A percentile compares a stretch with the other conserved stretches of the same genome.
Evolutionary conservation across 1,284 basidiomycete species (phyloP).

Genomic region (Schizopora paradoxa): DNA sequence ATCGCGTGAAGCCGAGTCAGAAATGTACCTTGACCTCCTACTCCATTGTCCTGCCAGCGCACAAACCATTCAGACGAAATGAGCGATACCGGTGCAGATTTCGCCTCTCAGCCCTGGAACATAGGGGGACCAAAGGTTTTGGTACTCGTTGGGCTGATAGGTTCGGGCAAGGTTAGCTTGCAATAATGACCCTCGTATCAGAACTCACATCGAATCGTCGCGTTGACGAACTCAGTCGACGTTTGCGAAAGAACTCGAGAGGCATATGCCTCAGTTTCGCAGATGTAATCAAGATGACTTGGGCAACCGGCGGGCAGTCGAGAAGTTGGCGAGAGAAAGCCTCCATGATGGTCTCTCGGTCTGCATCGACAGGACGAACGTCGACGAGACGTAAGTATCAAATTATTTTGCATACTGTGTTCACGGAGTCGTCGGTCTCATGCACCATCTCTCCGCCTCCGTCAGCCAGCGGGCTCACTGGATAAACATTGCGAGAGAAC

Average conservation of each 20-base stretch:
- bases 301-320: conserved; percentile 50
- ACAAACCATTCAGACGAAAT: too few relatives aligned
- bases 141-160: conserved; percentile 64
- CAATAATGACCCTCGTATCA: background rate
- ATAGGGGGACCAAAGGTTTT: conserved; percentile 38
- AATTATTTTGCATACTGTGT: conserved; percentile 7
- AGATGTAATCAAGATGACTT: conserved; percentile 71
- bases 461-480: conserved; percentile 62
- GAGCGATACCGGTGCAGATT: too few relatives aligned
- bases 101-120: conserved; percentile 11
- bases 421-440: conserved; percentile 6
- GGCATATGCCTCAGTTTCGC: conserved; percentile 49
- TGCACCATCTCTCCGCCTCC: background rate
- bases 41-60: too few relatives aligned
- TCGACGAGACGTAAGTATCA: conserved; percentile 51
- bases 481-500: conserved; percentile 61
- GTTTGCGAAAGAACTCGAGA: conserved; percentile 60
- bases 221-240: conserved; percentile 44
- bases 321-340: conserved; percentile 44
- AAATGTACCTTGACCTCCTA: too few relatives aligned
- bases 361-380: conserved; percentile 71
- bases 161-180: conserved; percentile 57
- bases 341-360: conserved; percentile 53
- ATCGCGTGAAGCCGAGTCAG: too few relatives aligned
- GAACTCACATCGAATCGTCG: background rate